Base-by-base conservation (phyloP, 2,329 filamentous ascomycete genomes). In the Cercospora sp. region DNA sequence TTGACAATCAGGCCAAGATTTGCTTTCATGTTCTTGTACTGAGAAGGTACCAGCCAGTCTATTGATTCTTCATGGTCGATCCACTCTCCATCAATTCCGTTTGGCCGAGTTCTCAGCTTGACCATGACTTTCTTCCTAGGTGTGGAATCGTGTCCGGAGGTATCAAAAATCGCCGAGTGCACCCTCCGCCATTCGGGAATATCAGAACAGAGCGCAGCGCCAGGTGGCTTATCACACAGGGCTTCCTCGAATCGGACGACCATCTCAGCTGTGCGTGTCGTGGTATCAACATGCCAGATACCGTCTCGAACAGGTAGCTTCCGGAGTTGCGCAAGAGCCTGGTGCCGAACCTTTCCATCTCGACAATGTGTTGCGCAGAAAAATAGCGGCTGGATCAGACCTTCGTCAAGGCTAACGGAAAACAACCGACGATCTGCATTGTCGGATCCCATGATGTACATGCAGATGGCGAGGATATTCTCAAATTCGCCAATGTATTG, bases 71-170 rank as follows among this genome's bases (percentile, higher is more conserved):
- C 64, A 45, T 73, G 58, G n/a, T 74, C 73, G 26, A 61, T 40
- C 74, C 75, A 77, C 16, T 74, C 75, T 8, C 76, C 76, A 64
- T 77, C 76, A 61, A 71, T 70, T 5, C 76, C 76, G 59, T 77
- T 77, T 12, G 75, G 74, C 24, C 74, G 60, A 12, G 72, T 63
- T 32, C 71, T 66, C 7, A 76, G 40, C 16, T 67, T 66, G 26
- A 71, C 70, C 32, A 64, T 69, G 30, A 76, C 73, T 26, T 61
- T 66, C 21, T 66, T 62, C 26, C 69, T 72, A 5, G 67, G 65
- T 3, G 40, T 13, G n/a, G 66, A 43, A 10, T 66, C 66, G 21
- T 71, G 51, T 16, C 72, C 68, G 71, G 72, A 75, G 4, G 71
- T 69, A 45, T 76, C 73, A 37, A 77, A 74, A 1, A 67, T 70